Conservation (phyloP, 1,284 basidiomycete species). For the Ceratobasidium sp. region DNA sequence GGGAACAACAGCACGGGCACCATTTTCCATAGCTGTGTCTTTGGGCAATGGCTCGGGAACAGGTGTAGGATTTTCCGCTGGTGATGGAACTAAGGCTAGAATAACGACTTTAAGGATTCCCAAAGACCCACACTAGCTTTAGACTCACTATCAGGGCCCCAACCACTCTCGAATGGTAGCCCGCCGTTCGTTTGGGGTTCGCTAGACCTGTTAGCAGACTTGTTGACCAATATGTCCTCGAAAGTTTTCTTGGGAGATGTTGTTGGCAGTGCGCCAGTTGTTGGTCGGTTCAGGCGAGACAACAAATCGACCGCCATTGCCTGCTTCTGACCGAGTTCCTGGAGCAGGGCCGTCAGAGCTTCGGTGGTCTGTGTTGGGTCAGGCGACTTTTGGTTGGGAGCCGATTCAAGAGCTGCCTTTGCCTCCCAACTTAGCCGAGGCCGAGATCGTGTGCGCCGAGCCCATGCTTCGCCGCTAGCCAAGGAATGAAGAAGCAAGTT, state of each 20-base stretch:
- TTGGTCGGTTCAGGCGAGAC: conserved; percentile 14
- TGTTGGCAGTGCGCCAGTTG: not conserved
- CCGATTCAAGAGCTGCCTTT: conserved; percentile 14
- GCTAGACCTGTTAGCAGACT: not conserved
- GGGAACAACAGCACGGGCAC: too few species aligned
- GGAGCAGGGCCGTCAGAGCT: conserved; percentile 28
- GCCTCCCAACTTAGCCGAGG: conserved; percentile 15
- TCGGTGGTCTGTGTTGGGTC: not conserved
- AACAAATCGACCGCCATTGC: conserved; percentile 23
- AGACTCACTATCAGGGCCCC: conserved; percentile 32
- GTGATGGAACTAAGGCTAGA: not conserved
- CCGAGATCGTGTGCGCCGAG: conserved; percentile 30
- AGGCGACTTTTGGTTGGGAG: not conserved
- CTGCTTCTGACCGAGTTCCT: conserved; percentile 40
- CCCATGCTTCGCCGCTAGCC: conserved; percentile 35
- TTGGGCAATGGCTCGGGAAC: not conserved
- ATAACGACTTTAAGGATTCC: not conserved
- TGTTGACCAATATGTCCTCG: conserved; percentile 8
- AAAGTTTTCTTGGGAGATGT: not conserved
- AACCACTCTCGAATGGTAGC: conserved; percentile 17
- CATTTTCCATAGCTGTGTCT: not conserved
- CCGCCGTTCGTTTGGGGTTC: not conserved
- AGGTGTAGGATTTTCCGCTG: not conserved
- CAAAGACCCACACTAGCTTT: not conserved
- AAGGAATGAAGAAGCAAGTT: conserved; percentile 37